A percentile compares a stretch with the other conserved stretches of the same genome.
These are phyloP conservation scores for Komagataella pseudopastoris DNA, from an alignment of 805 yeast genomes.

Conservation along the genomic window DNA sequence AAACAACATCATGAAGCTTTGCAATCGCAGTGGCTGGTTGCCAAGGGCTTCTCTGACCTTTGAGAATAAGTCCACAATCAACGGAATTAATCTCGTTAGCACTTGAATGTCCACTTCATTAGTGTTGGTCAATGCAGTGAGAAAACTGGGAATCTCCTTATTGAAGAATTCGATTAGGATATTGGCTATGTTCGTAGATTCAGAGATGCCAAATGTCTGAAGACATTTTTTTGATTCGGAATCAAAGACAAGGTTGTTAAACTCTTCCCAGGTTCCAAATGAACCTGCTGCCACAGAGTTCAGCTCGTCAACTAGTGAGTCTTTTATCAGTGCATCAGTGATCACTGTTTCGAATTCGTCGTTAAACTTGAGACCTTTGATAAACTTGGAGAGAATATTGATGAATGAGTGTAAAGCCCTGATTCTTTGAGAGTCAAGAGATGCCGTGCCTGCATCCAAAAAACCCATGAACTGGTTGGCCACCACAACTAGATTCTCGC, in stretches of 20 bases:
- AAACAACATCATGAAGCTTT: not conserved
- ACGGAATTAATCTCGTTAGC: not conserved
- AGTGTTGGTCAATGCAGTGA: not conserved
- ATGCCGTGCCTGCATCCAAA: not conserved
- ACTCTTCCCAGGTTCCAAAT: not conserved
- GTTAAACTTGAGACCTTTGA: not conserved
- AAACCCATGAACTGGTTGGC: not conserved
- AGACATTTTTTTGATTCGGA: not conserved
- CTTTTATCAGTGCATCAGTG: not conserved
- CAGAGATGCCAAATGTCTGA: not conserved
- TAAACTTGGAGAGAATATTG: not conserved
- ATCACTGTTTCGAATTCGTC: not conserved
- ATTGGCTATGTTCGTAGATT: not conserved
- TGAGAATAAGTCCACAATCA: not conserved
- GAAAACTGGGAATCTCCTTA: not conserved
- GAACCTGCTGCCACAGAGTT: not conserved
- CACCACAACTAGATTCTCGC: not conserved
- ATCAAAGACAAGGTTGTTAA: not conserved
- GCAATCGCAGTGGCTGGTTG: not conserved
- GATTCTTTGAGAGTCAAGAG: not conserved
- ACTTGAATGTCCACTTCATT: not conserved
- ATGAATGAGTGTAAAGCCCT: not conserved
- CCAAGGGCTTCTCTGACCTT: not conserved
- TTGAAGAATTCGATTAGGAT: not conserved
- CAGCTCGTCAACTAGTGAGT: not conserved